phyloP scores from a whole-genome alignment of 106 monocot species.

The Dendrobium huoshanense region DNA sequence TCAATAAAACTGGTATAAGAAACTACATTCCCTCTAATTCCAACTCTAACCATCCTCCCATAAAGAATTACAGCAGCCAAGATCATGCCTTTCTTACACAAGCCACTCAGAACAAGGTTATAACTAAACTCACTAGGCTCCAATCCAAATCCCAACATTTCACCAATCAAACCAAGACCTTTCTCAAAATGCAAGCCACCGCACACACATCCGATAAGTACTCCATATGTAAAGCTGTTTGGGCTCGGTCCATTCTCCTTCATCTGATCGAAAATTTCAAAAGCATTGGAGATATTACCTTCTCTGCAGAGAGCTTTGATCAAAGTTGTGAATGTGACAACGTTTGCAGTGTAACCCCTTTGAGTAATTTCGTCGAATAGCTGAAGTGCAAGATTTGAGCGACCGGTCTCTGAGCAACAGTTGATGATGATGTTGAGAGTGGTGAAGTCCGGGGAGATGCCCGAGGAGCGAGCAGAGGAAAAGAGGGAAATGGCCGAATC shows the following conservation, averaged over 20 bases:
- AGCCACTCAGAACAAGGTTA: slow-evolving; percentile 16
- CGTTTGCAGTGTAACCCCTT: slow-evolving; percentile 3
- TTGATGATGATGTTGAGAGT: slow-evolving; percentile 25
- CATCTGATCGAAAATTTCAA: slow-evolving; percentile 18
- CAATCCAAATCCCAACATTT: slow-evolving; percentile 19
- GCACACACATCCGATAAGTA: slow-evolving; percentile 17
- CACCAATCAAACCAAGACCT: slow-evolving; percentile 18
- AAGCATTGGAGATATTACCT: slow-evolving; percentile 10
- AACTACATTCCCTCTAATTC: slow-evolving; percentile 18
- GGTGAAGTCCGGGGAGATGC: slow-evolving; percentile 10
- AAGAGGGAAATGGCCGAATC: slow-evolving; percentile 14
- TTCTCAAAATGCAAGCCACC: background rate
- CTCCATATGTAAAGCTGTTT: slow-evolving; percentile 17
- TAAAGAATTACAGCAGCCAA: slow-evolving; percentile 6
- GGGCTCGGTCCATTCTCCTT: slow-evolving; percentile 13
- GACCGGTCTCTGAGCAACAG: slow-evolving; percentile 14
- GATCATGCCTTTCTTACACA: slow-evolving; percentile 25
- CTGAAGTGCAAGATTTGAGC: slow-evolving; percentile 19
- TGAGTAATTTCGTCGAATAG: slow-evolving; percentile 33
- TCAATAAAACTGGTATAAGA: slow-evolving; percentile 17
- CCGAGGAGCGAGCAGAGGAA: slow-evolving; percentile 7
- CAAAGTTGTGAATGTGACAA: slow-evolving; percentile 27
- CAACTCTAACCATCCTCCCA: slow-evolving; percentile 18
- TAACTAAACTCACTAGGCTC: slow-evolving; percentile 13
- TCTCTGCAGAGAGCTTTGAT: slow-evolving; percentile 26